A percentile compares a stretch with the other conserved stretches of the same genome.
Conservation (phyloP, 164 flowering plant genomes). For the Vitis riparia region DNA sequence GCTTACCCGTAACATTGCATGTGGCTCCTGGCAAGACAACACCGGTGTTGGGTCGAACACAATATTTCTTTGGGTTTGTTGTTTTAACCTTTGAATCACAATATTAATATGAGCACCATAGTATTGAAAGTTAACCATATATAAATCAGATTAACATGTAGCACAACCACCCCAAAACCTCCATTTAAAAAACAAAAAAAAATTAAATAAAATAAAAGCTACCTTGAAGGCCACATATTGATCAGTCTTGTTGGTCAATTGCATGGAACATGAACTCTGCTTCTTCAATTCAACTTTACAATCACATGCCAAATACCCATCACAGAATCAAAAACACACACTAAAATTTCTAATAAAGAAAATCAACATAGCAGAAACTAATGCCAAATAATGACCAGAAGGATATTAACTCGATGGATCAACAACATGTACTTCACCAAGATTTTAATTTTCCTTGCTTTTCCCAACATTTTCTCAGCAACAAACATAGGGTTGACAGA, state of each 20-base stretch:
- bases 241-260: slow-evolving; percentile 72
- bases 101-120: not conserved
- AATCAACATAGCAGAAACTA: not conserved
- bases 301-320: slow-evolving; percentile 10
- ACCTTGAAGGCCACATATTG: slow-evolving; percentile 89
- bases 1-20: slow-evolving; percentile 71
- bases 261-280: slow-evolving; percentile 87
- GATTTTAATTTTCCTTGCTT: no score
- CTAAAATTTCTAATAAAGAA: not conserved
- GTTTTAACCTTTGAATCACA: slow-evolving; percentile 68
- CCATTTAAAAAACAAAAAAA: not conserved
- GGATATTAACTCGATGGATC: no score
- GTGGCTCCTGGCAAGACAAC: slow-evolving; percentile 60
- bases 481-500: no score
- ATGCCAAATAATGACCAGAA: not conserved
- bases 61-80: slow-evolving; percentile 88
- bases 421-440: no score
- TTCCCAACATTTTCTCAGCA: no score
- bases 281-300: slow-evolving; percentile 76
- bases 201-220: not conserved
- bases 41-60: slow-evolving; percentile 86
- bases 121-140: not conserved
- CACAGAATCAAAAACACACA: not conserved
- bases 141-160: not conserved
- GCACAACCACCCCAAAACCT: not conserved